Percentiles rank a stretch among this genome's conserved stretches.
Evolutionary conservation across 139 green algal genomes (phyloP).

Genomic region (Haematococcus lacustris): DNA sequence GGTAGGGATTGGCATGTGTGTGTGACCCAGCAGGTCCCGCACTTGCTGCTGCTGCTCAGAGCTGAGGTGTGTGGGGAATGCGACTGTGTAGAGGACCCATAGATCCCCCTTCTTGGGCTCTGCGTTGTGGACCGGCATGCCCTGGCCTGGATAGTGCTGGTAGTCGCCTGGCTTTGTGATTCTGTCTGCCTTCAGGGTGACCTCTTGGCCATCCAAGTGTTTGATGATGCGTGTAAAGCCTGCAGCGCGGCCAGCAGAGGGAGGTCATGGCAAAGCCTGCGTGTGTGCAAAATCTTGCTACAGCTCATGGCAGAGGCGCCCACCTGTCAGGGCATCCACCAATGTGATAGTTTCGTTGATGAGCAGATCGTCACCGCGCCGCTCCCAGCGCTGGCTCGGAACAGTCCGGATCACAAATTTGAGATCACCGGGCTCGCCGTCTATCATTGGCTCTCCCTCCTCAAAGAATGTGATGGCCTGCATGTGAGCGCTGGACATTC

Average conservation of each 20-base stretch:
- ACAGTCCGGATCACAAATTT: conserved; percentile 42
- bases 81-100: conserved; percentile 71
- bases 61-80: conserved; percentile 72
- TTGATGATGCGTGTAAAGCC: conserved; percentile 50
- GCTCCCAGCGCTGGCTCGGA: conserved; percentile 9
- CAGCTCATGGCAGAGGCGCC: too few relatives aligned
- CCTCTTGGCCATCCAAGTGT: conserved; percentile 89
- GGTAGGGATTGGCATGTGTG: background rate
- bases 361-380: conserved; percentile 19
- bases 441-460: conserved; percentile 86
- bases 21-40: background rate
- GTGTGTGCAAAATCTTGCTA: too few relatives aligned
- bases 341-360: conserved; percentile 67
- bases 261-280: background rate
- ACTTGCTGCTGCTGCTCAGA: conserved; percentile 53
- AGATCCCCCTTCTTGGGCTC: conserved; percentile 59
- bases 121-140: conserved; percentile 51
- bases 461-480: conserved; percentile 89
- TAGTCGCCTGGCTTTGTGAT: conserved; percentile 47
- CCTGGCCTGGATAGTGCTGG: conserved; percentile 24
- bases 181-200: conserved; percentile 22
- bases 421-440: conserved; percentile 94
- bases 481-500: background rate
- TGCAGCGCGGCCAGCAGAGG: background rate
- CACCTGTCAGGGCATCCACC: conserved; percentile 64